Evolutionary conservation across 441 rosid genomes (phyloP), one percentile per base, ranked within the genome.

Genomic region (Francoa sonchifolia): DNA sequence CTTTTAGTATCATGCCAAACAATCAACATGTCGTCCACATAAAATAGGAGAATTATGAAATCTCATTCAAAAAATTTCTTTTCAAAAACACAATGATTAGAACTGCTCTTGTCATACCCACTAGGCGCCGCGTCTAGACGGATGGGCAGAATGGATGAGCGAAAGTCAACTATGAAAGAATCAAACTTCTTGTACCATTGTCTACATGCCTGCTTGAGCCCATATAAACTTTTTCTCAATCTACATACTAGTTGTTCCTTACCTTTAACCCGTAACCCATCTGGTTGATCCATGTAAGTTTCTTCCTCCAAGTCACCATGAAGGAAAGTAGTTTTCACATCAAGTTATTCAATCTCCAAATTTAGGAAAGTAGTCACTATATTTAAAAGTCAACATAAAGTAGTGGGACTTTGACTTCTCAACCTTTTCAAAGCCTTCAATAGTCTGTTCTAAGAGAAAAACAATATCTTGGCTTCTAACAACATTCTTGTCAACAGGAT

Each of bases 401-500:
- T 0, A 5, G 17, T 21, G n/a, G 4, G 18, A 4, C 2, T 27
- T 3, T 13, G 11, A 7, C 39, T 37, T 30, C 6, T 29, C 21
- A 26, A 5, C 8, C 8, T 38, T 25, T 0, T 37, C 18, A 6
- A 22, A 2, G 1, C 22, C 27, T 19, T 20, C 34, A 23, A 16
- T 6, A 16, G 22, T 43, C 10, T 52, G 14, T 12, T 27, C 33
- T 31, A n/a, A n/a, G n/a, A 22, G 6, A 1, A 23, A 53, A 0
- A 37, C 21, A 6, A 44, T 31, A 29, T 44, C 33, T 21, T 23
- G 18, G 2, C 58, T 44, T 13, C 39, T 27, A 8, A 44, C 6
- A 14, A 26, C 1, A n/a, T 36, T 44, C 20, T 19, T 14, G 3
- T 5, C 4, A 5, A 33, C 2, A 11, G 6, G 31, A 34, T 43